Evolutionary conservation across 1,139 yeast species (phyloP).

Genomic region (Meyerozyma guilliermondii): DNA sequence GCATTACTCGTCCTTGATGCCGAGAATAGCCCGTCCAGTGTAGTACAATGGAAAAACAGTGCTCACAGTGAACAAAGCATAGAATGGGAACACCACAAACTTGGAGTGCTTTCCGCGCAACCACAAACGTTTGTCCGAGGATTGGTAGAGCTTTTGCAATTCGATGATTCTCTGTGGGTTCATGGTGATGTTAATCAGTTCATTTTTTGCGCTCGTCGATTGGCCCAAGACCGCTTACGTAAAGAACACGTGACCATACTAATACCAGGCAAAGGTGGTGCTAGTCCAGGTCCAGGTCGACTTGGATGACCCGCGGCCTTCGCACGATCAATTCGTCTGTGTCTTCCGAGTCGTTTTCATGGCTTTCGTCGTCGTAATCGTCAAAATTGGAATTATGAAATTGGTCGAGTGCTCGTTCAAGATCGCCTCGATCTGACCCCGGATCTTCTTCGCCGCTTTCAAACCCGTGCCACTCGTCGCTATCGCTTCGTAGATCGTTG

Average conservation of each 20-base stretch:
- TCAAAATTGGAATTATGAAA: slow-evolving; percentile 12
- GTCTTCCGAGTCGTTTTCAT: slow-evolving; percentile 7
- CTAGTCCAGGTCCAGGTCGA: slow-evolving; percentile 1
- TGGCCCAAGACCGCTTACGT: slow-evolving; percentile 4
- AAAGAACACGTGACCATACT: slow-evolving; percentile 2
- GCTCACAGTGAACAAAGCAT: slow-evolving; percentile 74
- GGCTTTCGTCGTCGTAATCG: slow-evolving; percentile 1
- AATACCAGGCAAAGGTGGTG: not conserved
- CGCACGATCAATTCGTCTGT: slow-evolving; percentile 10
- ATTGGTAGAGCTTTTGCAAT: slow-evolving; percentile 72
- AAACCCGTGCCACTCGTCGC: slow-evolving; percentile 12
- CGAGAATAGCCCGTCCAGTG: slow-evolving; percentile 73
- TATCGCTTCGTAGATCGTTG: slow-evolving; percentile 6
- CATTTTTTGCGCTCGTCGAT: slow-evolving; percentile 1
- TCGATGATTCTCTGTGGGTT: slow-evolving; percentile 66
- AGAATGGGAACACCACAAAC: slow-evolving; percentile 81
- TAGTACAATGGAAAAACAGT: slow-evolving; percentile 68
- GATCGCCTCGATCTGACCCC: slow-evolving; percentile 2
- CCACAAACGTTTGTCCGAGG: slow-evolving; percentile 70
- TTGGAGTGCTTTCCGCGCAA: slow-evolving; percentile 72
- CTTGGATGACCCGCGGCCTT: slow-evolving; percentile 7
- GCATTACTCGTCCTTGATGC: slow-evolving; percentile 51
- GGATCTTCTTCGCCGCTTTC: slow-evolving; percentile 4
- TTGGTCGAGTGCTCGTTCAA: slow-evolving; percentile 7
- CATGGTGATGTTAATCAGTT: slow-evolving; percentile 23